Base-by-base conservation (phyloP, 2,329 filamentous ascomycete genomes). In the Thielaviopsis musarum region DNA sequence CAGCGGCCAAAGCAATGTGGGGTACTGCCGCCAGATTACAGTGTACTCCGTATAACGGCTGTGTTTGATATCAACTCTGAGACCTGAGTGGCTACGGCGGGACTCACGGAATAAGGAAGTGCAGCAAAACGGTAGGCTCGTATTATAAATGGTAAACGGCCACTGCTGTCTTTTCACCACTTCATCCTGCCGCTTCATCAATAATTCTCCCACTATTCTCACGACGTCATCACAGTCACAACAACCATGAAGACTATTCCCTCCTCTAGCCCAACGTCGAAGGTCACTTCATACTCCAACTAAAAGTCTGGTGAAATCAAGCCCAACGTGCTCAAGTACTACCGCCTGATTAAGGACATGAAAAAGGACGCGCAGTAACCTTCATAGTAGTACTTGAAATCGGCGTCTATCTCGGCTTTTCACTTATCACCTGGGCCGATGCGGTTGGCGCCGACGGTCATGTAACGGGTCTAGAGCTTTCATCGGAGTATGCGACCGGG, bases 351-450 rank as follows among this genome's bases (percentile, higher is more conserved):
- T 5, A 21, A 58, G 19, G 13, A 57, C 26, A 63, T 51, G 1
- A 52, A 64, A 21, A 48, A 62, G 28, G n/a, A 54, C 24, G 26
- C 61, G 6, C 41, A 26, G 26, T 60, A 56, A n/a, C n/a, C 12
- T 9, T 24, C n/a, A 41, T 15, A 45, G 66, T 68, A 22, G 66
- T 68, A 22, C 64, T 67, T 26, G 66, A 68, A 57, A 66, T 68
- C 5, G 66, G 66, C 13, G 63, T 63, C 10, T 68, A 66, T 53
- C 64, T 68, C 15, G 66, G 65, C 1, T 68, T 65, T 58, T 66
- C 64, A 21, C 62, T 65, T 2, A 62, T 65, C 56, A 63, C 61
- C 6, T 67, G 64, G 64, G 59, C 63, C 2, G 54, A 66, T 21
- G 65, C 66, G 10, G 66, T 66, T 17, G 65, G 66, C 6, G 58